These are phyloP conservation scores for Oryza meridionalis DNA, from an alignment of 176 grass and related monocot genomes.

Conservation along the genomic window DNA sequence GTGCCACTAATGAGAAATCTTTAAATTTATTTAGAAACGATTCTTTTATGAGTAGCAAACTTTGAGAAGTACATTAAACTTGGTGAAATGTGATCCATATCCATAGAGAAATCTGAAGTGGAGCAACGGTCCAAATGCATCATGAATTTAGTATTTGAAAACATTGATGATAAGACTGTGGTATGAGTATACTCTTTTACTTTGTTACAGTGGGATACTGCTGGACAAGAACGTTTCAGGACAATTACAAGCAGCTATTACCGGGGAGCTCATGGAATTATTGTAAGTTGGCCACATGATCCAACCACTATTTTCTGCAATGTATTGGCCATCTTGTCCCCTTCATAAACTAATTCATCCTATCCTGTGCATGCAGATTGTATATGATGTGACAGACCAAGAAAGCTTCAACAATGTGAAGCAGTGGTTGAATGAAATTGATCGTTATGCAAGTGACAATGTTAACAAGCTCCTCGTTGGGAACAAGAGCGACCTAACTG, in stretches of 20 bases:
- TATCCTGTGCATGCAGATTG: conserved; percentile 49
- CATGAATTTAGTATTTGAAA: not conserved
- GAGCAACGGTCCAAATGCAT: not conserved
- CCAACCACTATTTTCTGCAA: conserved; percentile 8
- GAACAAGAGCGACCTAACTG: conserved; percentile 81
- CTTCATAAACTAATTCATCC: not conserved
- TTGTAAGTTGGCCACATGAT: conserved; percentile 52
- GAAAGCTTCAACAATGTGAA: conserved; percentile 95
- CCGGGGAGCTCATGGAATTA: conserved; percentile 87
- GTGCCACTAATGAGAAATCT: not conserved
- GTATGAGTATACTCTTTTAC: not conserved
- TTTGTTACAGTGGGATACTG: conserved; percentile 76
- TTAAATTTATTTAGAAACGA: not conserved
- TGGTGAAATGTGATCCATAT: not conserved
- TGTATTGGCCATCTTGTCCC: not conserved
- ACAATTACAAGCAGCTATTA: conserved; percentile 96
- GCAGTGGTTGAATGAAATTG: conserved; percentile 86
- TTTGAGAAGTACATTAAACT: not conserved
- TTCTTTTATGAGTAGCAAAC: no score
- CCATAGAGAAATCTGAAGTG: not conserved
- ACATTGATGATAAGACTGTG: no score
- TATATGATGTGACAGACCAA: conserved; percentile 80
- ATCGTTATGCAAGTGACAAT: conserved; percentile 80
- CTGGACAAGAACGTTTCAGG: conserved; percentile 89
- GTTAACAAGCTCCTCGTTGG: conserved; percentile 92